Percentiles rank a stretch among this genome's conserved stretches.
phyloP scores from a whole-genome alignment of 139 green algal species.

The Ettlia oleoabundans region DNA sequence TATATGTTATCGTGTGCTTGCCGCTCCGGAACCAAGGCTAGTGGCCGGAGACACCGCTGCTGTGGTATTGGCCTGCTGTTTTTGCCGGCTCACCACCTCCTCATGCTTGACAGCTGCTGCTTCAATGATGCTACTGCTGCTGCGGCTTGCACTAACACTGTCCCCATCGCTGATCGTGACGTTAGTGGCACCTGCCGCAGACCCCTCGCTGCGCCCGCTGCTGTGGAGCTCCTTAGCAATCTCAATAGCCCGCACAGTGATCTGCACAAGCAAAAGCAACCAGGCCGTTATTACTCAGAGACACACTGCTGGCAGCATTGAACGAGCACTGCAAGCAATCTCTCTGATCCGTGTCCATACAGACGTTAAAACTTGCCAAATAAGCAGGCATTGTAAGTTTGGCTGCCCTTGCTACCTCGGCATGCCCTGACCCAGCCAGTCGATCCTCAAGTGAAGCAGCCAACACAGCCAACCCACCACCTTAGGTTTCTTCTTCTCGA shows the following conservation, averaged over 20 bases:
- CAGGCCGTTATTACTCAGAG: background rate
- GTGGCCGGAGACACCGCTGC: background rate
- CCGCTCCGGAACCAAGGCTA: no score
- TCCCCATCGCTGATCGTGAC: background rate
- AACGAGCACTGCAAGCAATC: no score
- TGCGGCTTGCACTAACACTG: background rate
- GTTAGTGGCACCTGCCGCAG: background rate
- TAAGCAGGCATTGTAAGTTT: no score
- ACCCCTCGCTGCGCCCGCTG: background rate
- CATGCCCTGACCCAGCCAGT: no score
- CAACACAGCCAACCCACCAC: background rate
- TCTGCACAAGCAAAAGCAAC: background rate
- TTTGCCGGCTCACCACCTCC: background rate
- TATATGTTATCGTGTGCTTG: background rate
- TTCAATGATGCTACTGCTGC: slow-evolving; percentile 12
- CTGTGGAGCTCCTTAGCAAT: slow-evolving; percentile 52
- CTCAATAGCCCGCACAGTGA: slow-evolving; percentile 49
- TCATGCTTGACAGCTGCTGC: slow-evolving; percentile 12
- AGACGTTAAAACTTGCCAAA: no score
- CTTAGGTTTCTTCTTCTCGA: slow-evolving; percentile 45
- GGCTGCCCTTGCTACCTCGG: no score
- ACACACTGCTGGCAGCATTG: background rate
- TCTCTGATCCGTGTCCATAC: no score
- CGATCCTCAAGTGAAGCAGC: no score
- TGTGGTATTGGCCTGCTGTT: background rate